Evolutionary conservation across 1,284 basidiomycete genomes (phyloP), one percentile per base, ranked within the genome.

Genomic region (Sanghuangporus sanghuang): DNA sequence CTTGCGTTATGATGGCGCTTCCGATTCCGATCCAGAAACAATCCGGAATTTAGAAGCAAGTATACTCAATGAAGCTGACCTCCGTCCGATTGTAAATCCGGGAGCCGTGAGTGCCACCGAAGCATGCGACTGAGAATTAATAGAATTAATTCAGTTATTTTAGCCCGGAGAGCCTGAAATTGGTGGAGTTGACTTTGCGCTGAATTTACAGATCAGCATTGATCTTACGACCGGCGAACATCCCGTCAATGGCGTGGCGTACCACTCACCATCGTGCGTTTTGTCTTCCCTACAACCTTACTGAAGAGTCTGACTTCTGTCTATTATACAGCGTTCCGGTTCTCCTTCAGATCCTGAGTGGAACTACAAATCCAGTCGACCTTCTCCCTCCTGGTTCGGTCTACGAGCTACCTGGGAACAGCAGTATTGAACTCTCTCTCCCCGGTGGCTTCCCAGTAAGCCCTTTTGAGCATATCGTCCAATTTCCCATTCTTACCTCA

Each of bases 341-440:
- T 80, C 68, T 79, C 78, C 67, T 78, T 79, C 62, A 77, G 79
- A 56, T 78, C 54, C 63, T 77, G 36, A 73, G 71, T 49, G 76
- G 76, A 2, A 68, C 73, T 3, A 62, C 67, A 39, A 66, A 63
- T 2, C 71, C 75, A 1, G 68, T 68, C 6, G 67, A 71, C 6
- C 66, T 77, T 0, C 66, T 77, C 4, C 74, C 76, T 1, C 8
- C 62, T 0, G 74, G 76, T 23, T 71, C 69, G 18, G 66, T 77
- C 5, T 73, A 73, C 42, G 42, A 55, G n/a, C 69, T 76, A 1
- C 71, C 68, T 0, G 49, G 49, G 16, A 71, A 77, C 64, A 71
- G 72, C 56, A 72, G 71, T 6, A 73, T 79, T 21, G 74, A 79
- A 64, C 49, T 79, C 11, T 70, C 71, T 1, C 68, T 79, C 44